phyloP scores from a whole-genome alignment of 371 early-diverging fungal species.

The Syncephalis fuscata region DNA sequence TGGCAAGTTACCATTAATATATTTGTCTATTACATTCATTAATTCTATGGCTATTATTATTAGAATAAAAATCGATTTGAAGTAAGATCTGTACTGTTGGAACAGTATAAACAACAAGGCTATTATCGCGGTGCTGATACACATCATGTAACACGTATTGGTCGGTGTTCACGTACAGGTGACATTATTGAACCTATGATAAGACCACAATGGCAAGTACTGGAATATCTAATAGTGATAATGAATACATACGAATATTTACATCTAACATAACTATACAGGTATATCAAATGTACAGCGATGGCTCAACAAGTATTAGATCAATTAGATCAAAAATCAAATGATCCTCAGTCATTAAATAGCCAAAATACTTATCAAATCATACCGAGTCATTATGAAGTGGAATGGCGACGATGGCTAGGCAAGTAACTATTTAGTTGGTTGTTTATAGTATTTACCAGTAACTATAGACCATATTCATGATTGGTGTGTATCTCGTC shows the following conservation, averaged over 20 bases:
- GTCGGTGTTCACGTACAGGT: conserved; percentile 76
- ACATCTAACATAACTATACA: conserved; percentile 2
- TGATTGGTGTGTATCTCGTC: conserved; percentile 99
- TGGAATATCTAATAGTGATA: no score
- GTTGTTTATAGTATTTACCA: neutral
- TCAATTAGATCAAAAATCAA: no score
- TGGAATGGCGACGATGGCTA: conserved; percentile 93
- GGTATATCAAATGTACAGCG: conserved; percentile 62
- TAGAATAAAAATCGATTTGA: conserved; percentile 70
- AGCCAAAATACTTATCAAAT: conserved; percentile 61
- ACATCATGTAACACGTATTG: conserved; percentile 77
- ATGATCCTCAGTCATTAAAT: conserved; percentile 33
- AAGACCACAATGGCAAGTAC: conserved; percentile 95
- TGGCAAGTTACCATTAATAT: conserved; percentile 6
- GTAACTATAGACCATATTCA: conserved; percentile 76
- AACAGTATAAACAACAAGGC: conserved; percentile 35
- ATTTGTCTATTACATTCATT: neutral
- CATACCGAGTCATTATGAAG: conserved; percentile 59
- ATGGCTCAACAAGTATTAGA: no score
- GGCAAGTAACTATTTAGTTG: conserved; percentile 41
- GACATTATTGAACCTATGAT: conserved; percentile 96
- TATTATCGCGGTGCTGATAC: conserved; percentile 56
- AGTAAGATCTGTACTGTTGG: conserved; percentile 52
- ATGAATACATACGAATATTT: neutral
- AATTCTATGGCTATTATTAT: no score